Evolutionary conservation across 2,329 filamentous ascomycete species (phyloP), one percentile per base, ranked within the genome.

Genomic region (Scytalidium sp.): DNA sequence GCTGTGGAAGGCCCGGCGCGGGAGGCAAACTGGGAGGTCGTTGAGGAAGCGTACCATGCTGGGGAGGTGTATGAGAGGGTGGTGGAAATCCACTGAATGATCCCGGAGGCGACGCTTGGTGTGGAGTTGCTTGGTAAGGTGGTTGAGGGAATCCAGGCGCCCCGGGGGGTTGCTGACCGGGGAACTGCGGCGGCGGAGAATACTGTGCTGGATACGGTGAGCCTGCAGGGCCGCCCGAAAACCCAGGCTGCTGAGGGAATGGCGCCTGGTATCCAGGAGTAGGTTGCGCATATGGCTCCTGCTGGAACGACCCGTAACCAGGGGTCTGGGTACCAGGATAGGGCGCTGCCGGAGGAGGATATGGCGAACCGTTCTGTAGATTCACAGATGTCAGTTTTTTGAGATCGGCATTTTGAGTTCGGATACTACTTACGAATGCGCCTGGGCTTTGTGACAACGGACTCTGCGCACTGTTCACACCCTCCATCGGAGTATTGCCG

Each of bases 1-100:
- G 74, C 55, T 83, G 79, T 3, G 83, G 83, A 41, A 86, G 72
- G 49, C 80, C 78, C 19, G 79, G 74, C 13, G 76, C 75, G 44
- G 71, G 63, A n/a, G 79, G 78, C 43, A 81, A 66, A 60, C 75
- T 80, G 50, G 74, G 76, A 46, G 79, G 75, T 56, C 78, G 71
- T 43, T 71, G 71, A 13, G 75, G 72, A 42, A 75, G 71, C 22
- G 71, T 70, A 42, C 73, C 56, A 50, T 52, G 56, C 9, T 53
- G 50, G 11, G 61, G 63, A 36, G 62, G 72, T 8, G 71, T 73
- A 53, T 74, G 68, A 20, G 64, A 67, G 43, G 64, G 67, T 19
- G 70, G 67, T 21, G 64, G 66, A 44, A 68, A 72, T 46, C 67
- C 66, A 60, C 70, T 73, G 44, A 69, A 76, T 11, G 68, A 64